phyloP scores from a whole-genome alignment of 495 filamentous ascomycete genomes.

The Daldinia caldariorum region DNA sequence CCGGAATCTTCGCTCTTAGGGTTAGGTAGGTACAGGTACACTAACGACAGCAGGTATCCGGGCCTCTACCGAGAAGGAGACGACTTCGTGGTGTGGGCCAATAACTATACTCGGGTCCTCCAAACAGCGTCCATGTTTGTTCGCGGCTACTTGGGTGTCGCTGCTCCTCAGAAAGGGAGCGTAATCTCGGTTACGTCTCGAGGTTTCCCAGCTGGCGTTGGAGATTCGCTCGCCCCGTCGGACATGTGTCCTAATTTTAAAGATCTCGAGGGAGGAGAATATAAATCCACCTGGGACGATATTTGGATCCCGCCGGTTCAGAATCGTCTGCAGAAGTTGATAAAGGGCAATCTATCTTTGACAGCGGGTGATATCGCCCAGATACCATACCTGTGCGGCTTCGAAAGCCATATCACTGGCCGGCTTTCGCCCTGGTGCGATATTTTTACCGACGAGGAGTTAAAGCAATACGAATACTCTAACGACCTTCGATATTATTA shows the following conservation, averaged over 20 bases:
- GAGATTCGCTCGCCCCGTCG: slow-evolving; percentile 65
- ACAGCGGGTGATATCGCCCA: slow-evolving; percentile 59
- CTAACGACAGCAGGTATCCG: slow-evolving; percentile 54
- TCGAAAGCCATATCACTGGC: slow-evolving; percentile 68
- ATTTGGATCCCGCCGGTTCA: slow-evolving; percentile 63
- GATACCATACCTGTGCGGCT: slow-evolving; percentile 69
- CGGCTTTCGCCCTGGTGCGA: slow-evolving; percentile 63
- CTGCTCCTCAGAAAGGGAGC: slow-evolving; percentile 57
- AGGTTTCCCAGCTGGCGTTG: slow-evolving; percentile 52
- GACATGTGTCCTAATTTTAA: slow-evolving; percentile 64
- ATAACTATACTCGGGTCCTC: slow-evolving; percentile 64
- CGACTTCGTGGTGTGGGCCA: slow-evolving; percentile 66
- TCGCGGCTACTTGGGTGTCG: slow-evolving; percentile 62
- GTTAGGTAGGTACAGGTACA: no score
- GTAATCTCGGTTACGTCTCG: slow-evolving; percentile 62
- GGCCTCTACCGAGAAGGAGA: slow-evolving; percentile 64
- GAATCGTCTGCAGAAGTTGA: slow-evolving; percentile 58
- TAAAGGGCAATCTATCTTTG: slow-evolving; percentile 62
- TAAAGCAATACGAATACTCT: slow-evolving; percentile 65
- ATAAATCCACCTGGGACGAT: slow-evolving; percentile 50
- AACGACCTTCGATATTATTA: slow-evolving; percentile 71
- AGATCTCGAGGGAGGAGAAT: slow-evolving; percentile 55
- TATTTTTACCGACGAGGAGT: slow-evolving; percentile 62
- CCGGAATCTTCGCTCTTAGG: slow-evolving; percentile 5
- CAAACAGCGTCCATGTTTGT: slow-evolving; percentile 64